phyloP scores from a whole-genome alignment of 129 eudicot genomes.

The Cynara cardunculus region DNA sequence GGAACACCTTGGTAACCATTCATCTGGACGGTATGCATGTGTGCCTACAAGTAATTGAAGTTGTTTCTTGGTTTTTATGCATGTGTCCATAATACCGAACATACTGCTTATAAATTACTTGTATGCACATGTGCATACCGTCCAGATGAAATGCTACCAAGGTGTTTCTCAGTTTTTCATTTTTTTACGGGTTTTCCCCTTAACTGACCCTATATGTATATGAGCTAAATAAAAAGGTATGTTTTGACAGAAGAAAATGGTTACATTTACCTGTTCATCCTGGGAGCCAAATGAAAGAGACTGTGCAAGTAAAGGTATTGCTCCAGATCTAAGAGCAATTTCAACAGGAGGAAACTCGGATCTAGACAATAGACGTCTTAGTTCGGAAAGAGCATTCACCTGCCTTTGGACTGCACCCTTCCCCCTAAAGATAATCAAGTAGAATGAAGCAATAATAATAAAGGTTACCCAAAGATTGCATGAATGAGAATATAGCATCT shows the following conservation, averaged over 20 bases:
- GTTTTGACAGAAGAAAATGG: background rate
- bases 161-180: background rate
- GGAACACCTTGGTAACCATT: too few species aligned
- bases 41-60: too few species aligned
- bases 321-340: conserved; percentile 79
- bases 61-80: background rate
- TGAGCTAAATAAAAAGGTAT: background rate
- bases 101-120: too few species aligned
- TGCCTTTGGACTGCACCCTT: conserved; percentile 79
- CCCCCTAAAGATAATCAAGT: conserved; percentile 46
- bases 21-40: too few species aligned
- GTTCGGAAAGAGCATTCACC: conserved; percentile 75
- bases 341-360: conserved; percentile 99
- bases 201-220: background rate
- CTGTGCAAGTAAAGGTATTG: conserved; percentile 71
- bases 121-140: background rate
- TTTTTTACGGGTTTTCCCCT: background rate
- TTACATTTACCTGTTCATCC: conserved; percentile 79
- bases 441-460: background rate
- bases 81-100: too few species aligned
- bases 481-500: background rate
- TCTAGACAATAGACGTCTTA: conserved; percentile 76
- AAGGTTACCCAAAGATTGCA: background rate
- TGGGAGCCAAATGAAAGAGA: conserved; percentile 93
- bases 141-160: background rate